A percentile compares a stretch with the other conserved stretches of the same genome.
These are phyloP conservation scores for Haplographium delicatum DNA, from an alignment of 495 filamentous ascomycete genomes.

Conservation along the genomic window DNA sequence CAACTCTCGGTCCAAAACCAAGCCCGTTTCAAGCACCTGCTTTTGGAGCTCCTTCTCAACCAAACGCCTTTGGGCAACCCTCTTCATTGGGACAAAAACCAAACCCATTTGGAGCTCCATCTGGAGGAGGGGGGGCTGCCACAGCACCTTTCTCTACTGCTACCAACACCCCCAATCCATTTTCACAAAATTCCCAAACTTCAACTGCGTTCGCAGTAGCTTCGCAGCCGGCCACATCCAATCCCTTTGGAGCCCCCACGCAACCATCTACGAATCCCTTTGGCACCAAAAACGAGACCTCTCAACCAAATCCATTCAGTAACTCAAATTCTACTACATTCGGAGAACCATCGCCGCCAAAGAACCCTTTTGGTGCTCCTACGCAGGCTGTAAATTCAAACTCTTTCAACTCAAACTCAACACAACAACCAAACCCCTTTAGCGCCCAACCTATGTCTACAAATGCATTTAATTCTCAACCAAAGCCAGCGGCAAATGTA, in stretches of 20 bases:
- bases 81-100: conserved; percentile 15
- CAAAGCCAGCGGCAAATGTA: conserved; percentile 6
- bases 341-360: conserved; percentile 2
- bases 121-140: conserved; percentile 4
- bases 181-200: conserved; percentile 3
- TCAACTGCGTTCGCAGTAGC: conserved; percentile 7
- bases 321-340: conserved; percentile 7
- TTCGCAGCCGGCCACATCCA: conserved; percentile 10
- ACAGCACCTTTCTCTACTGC: too few relatives aligned
- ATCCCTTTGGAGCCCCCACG: conserved; percentile 16
- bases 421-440: conserved; percentile 6
- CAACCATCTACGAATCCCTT: conserved; percentile 12
- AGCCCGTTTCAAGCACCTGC: conserved; percentile 17
- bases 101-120: conserved; percentile 16
- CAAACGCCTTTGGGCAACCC: neutral
- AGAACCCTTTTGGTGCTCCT: conserved; percentile 12
- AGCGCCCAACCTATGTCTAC: too few relatives aligned
- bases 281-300: neutral
- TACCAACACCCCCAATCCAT: conserved; percentile 6
- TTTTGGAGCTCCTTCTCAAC: conserved; percentile 8
- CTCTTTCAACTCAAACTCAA: conserved; percentile 1
- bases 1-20: conserved; percentile 10
- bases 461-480: too few relatives aligned
- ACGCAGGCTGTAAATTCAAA: neutral
- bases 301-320: conserved; percentile 13